phyloP scores from a whole-genome alignment of 345 rosid species.

The Eucalyptus camaldulensis region DNA sequence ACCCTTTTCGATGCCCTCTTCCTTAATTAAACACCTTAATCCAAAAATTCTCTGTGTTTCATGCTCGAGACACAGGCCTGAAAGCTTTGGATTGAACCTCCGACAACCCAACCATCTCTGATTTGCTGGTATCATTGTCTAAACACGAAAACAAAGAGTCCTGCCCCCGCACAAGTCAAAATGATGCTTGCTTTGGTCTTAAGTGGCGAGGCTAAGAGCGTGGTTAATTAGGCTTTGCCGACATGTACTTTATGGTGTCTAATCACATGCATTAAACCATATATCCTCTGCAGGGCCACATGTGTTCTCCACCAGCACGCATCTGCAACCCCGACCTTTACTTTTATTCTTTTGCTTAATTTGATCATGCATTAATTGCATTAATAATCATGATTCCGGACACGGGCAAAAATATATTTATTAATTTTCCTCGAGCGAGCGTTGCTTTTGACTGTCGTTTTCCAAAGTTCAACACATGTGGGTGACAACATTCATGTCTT shows the following conservation, averaged over 20 bases:
- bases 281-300: background rate
- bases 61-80: background rate
- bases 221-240: constrained; percentile 5
- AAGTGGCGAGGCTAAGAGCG: background rate
- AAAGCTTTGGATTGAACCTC: background rate
- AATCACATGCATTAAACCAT: background rate
- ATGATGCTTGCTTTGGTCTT: background rate
- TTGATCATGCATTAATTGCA: background rate
- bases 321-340: background rate
- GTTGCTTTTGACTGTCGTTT: background rate
- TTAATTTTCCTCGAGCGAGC: background rate
- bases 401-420: background rate
- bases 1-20: background rate
- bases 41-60: background rate
- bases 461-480: background rate
- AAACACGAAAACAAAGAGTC: background rate
- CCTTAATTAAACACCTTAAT: background rate
- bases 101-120: background rate
- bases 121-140: background rate
- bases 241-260: constrained; percentile 33
- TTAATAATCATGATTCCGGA: background rate
- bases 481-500: background rate
- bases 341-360: background rate
- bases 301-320: background rate
- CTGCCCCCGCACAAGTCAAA: background rate